phyloP scores from a whole-genome alignment of 2,329 filamentous ascomycete species.

The Aspergillus terreus region DNA sequence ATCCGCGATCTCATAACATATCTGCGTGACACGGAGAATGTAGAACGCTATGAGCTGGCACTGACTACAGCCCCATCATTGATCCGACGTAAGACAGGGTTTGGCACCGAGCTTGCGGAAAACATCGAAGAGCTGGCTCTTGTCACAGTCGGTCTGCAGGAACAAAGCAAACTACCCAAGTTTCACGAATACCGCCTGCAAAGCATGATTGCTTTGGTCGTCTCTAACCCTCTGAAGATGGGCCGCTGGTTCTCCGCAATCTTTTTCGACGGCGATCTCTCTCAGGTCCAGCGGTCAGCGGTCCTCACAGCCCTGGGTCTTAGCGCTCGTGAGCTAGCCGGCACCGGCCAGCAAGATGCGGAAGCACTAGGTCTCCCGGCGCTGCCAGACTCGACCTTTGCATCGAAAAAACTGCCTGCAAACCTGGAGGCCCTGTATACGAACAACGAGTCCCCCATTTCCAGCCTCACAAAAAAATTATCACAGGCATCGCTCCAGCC shows the following conservation, averaged over 20 bases:
- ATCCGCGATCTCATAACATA: conserved; percentile 78
- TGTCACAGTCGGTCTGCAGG: conserved; percentile 73
- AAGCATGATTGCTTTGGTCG: conserved; percentile 74
- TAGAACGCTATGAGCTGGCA: conserved; percentile 78
- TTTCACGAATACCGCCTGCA: conserved; percentile 75
- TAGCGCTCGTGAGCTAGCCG: conserved; percentile 77
- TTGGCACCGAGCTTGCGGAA: conserved; percentile 81
- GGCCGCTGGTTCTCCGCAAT: conserved; percentile 78
- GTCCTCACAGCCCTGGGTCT: conserved; percentile 80
- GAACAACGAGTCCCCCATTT: conserved; percentile 53
- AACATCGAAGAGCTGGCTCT: conserved; percentile 78
- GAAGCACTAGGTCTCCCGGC: conserved; percentile 30
- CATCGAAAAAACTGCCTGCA: conserved; percentile 73
- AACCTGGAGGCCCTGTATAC: conserved; percentile 71
- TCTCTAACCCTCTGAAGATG: conserved; percentile 72
- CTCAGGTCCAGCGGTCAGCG: conserved; percentile 75
- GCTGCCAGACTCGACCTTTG: conserved; percentile 56
- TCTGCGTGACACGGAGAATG: conserved; percentile 75
- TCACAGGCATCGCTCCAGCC: conserved; percentile 74
- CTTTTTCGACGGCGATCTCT: conserved; percentile 91
- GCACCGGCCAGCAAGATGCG: conserved; percentile 59
- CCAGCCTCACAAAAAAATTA: conserved; percentile 64
- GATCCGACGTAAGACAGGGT: conserved; percentile 82
- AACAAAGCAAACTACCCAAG: conserved; percentile 75
- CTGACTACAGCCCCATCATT: conserved; percentile 71